phyloP scores from a whole-genome alignment of 139 green algal genomes.

The Chlamydomonas incerta region DNA sequence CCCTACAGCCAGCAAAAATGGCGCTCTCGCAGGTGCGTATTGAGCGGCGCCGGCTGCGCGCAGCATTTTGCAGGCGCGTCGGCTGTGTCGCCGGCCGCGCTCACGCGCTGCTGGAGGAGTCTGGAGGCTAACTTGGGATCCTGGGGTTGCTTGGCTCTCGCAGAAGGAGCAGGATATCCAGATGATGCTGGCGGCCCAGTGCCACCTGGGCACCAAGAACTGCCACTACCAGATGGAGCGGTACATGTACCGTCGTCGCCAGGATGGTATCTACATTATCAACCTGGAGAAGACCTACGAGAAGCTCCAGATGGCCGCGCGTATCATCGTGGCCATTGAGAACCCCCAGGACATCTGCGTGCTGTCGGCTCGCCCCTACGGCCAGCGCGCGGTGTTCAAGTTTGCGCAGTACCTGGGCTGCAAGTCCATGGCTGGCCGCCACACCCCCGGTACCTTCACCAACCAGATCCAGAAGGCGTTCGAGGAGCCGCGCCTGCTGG shows the following conservation, averaged over 20 bases:
- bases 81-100: neutral
- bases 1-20: conserved; percentile 64
- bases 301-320: conserved; percentile 98
- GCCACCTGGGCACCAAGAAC: conserved; percentile 77
- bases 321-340: conserved; percentile 98
- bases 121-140: neutral
- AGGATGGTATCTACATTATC: conserved; percentile 97
- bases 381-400: conserved; percentile 98
- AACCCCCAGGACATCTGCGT: conserved; percentile 90
- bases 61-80: neutral
- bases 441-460: conserved; percentile 99
- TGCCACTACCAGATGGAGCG: conserved; percentile 92
- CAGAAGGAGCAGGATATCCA: conserved; percentile 82
- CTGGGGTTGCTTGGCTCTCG: neutral
- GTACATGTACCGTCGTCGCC: conserved; percentile 90
- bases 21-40: conserved; percentile 79
- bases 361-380: conserved; percentile 92
- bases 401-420: conserved; percentile 97
- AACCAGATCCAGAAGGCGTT: conserved; percentile 99
- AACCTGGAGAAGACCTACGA: conserved; percentile 99
- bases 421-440: conserved; percentile 94
- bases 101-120: too few species aligned
- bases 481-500: conserved; percentile 96
- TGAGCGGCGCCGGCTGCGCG: neutral
- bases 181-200: conserved; percentile 93